These are phyloP conservation scores for Stachybotrys chlorohalonatus DNA, from an alignment of 2,329 filamentous ascomycete species.

Conservation along the genomic window DNA sequence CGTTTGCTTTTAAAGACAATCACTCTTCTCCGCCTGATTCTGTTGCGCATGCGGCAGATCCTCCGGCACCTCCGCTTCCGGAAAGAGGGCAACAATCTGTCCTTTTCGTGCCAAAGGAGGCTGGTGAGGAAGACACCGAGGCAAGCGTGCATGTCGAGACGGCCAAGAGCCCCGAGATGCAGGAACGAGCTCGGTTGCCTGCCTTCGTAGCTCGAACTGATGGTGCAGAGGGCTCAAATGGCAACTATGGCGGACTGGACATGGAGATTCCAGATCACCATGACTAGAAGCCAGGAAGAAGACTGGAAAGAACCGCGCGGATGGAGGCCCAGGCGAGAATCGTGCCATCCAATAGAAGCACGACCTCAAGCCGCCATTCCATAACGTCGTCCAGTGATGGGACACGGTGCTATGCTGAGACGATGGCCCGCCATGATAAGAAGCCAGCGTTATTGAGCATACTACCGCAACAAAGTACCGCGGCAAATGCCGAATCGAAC, in stretches of 20 bases:
- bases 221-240: constrained; percentile 11
- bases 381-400: not conserved
- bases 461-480: not conserved
- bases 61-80: not conserved
- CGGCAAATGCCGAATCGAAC: not conserved
- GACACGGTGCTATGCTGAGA: not conserved
- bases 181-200: constrained; percentile 25
- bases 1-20: constrained; percentile 1
- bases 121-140: not conserved
- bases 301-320: not conserved
- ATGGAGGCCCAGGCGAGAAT: too few species aligned
- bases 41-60: not conserved
- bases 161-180: constrained; percentile 33
- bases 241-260: constrained; percentile 20
- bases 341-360: too few species aligned
- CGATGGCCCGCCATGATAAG: not conserved
- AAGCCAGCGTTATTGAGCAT: not conserved
- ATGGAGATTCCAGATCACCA: constrained; percentile 24
- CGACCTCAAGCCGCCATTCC: too few species aligned
- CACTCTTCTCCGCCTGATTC: not conserved
- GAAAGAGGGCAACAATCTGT: not conserved
- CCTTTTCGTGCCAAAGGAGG: not conserved
- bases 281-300: constrained; percentile 3
- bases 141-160: constrained; percentile 5
- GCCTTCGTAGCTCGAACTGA: constrained; percentile 13